Evolutionary conservation across 345 rosid genomes (phyloP), one percentile per base, ranked within the genome.

Genomic region (Rhizophora apiculata): DNA sequence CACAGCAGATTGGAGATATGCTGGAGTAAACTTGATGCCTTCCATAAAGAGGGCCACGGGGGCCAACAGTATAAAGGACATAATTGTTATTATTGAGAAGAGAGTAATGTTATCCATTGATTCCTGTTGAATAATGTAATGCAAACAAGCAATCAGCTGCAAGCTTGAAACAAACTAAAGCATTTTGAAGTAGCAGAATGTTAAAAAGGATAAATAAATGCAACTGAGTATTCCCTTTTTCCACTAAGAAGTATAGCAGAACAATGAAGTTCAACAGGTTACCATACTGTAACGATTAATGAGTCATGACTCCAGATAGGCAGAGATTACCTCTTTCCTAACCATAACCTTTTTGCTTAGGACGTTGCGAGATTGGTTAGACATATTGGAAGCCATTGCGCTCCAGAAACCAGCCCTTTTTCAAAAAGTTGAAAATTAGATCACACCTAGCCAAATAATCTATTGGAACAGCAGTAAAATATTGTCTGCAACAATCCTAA

Each of bases 61-160:
- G 76, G 95, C 89, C 75, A 86, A 70, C 70, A 92, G 72, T 75
- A 96, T 18, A 65, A 96, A 87, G 69, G 99, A 92, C 98, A 96
- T 89, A 37, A 96, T 54, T 32, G 99, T 96, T 75, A 96, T 96
- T 54, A 96, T 86, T n/a, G 99, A 96, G 87, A 96, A 96, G 72
- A 96, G 89, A 5, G 96, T 96, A 65, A 96, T 92, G 87, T 96
- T 96, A 86, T 96, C 99, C 85, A 96, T 52, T 13, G 99, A 84
- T 63, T 83, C 99, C 98, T 96, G 95, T 71, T 43, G 18, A 13
- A 43, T 43, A 13, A 13, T 43, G 4, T 43, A 43, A 13, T 3
- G 49, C 19, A 43, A 43, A 43, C 54, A 20, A 71, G 37, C 71
- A 31, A 54, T 36, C 76, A 64, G 74, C 59, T 4, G 26, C 59